Conservation (phyloP, 768 basidiomycete species). For the Pleurotus djamor region DNA sequence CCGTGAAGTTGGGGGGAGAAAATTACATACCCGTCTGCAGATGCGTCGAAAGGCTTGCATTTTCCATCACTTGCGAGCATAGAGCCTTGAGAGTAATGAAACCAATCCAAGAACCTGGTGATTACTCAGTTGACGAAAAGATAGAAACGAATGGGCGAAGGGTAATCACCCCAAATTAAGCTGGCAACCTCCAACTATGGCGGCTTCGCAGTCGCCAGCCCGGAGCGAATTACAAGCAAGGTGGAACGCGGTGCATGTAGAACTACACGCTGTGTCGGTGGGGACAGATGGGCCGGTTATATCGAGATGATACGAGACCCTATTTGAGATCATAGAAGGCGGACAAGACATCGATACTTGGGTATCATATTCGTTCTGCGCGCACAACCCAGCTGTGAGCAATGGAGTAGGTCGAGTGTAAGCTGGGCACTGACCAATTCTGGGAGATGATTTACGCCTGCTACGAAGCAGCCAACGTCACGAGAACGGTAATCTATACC, state of each 20-base stretch:
- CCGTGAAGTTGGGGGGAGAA: neutral
- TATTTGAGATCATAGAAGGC: slow-evolving; percentile 35
- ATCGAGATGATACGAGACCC: slow-evolving; percentile 38
- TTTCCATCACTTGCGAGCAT: slow-evolving; percentile 37
- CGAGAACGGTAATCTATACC: slow-evolving; percentile 43
- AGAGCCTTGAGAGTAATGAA: slow-evolving; percentile 31
- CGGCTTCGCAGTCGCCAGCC: slow-evolving; percentile 43
- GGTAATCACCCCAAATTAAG: slow-evolving; percentile 32
- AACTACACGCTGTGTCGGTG: slow-evolving; percentile 49
- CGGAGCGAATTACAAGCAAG: slow-evolving; percentile 42
- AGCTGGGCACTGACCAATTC: slow-evolving; percentile 20
- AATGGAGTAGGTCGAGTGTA: neutral
- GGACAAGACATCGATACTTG: slow-evolving; percentile 28
- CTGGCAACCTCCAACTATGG: slow-evolving; percentile 45
- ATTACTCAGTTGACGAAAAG: neutral
- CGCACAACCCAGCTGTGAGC: neutral
- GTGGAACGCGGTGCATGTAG: slow-evolving; percentile 43
- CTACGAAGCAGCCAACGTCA: slow-evolving; percentile 39
- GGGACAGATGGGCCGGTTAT: slow-evolving; percentile 46
- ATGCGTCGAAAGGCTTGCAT: slow-evolving; percentile 42
- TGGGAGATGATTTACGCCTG: slow-evolving; percentile 24
- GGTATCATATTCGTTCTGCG: slow-evolving; percentile 32
- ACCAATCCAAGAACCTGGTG: slow-evolving; percentile 30
- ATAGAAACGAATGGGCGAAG: neutral
- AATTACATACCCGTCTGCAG: slow-evolving; percentile 35